phyloP scores from a whole-genome alignment of 257 asterid species.

The Paulownia fortunei region DNA sequence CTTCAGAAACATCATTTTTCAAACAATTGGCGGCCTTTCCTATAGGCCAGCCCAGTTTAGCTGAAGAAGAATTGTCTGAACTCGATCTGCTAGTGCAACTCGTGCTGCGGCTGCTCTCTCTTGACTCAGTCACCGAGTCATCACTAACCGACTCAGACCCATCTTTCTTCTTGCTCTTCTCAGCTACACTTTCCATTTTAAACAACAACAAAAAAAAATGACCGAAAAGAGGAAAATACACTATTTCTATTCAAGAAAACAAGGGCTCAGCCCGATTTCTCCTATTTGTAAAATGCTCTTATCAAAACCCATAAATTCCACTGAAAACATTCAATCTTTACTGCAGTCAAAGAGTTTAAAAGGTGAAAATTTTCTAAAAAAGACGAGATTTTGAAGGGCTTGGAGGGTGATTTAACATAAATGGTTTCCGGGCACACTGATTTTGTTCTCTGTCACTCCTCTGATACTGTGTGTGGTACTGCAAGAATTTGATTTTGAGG shows the following conservation, averaged over 20 bases:
- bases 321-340: conserved; percentile 27
- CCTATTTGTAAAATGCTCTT: conserved; percentile 30
- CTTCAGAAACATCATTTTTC: conserved; percentile 44
- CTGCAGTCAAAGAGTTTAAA: background rate
- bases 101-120: conserved; percentile 47
- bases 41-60: conserved; percentile 70
- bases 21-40: conserved; percentile 45
- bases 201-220: conserved; percentile 19
- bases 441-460: conserved; percentile 49
- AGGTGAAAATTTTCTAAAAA: background rate
- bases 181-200: conserved; percentile 56
- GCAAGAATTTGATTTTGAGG: conserved; percentile 54
- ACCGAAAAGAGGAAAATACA: background rate
- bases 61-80: conserved; percentile 48
- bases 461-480: conserved; percentile 6
- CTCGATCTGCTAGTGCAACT: conserved; percentile 51
- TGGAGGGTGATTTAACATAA: conserved; percentile 22
- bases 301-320: conserved; percentile 38
- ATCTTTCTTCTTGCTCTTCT: conserved; percentile 42
- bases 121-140: conserved; percentile 53
- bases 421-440: conserved; percentile 24
- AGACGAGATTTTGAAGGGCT: conserved; percentile 16
- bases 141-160: conserved; percentile 50
- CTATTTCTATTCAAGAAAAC: conserved; percentile 26
- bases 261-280: conserved; percentile 22